Evolutionary conservation across 2,329 filamentous ascomycete genomes (phyloP), one percentile per base, ranked within the genome.

Genomic region (Clarireedia paspali): DNA sequence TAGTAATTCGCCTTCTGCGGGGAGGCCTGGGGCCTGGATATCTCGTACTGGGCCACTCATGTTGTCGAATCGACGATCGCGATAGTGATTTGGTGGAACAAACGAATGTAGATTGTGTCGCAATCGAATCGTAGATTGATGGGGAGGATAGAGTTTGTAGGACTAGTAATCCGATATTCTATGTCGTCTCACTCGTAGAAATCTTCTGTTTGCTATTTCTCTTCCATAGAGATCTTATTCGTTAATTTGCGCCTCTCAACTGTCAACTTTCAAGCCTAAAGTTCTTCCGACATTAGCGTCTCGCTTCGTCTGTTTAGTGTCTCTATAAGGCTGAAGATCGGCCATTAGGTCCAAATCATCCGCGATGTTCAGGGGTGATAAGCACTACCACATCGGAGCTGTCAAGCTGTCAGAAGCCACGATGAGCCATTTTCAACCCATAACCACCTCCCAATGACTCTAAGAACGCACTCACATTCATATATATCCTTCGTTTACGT

Each of bases 21-120:
- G 87, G 62, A 87, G 72, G 62, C 87, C 88, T 24, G 83, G 84
- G 63, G 78, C 75, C 51, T 78, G 75, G 60, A 85, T 81, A 6
- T 58, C 54, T 12, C 38, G 38, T 12, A 65, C 45, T 5, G 64
- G 60, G 17, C 63, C 60, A 4, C 54, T 54, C 62, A 63, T 65
- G 6, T 55, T 55, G 17, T 10, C 12, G 24, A 34, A 9, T 34
- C 12, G 30, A 34, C 10, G 30, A 34, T 34, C 30, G 30, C 10
- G 30, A 9, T 12, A 12, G 10, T 12, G 30, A 4, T 34, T 14
- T 34, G 9, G 30, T 34, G 30, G 9, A 34, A 34, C 30, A 34
- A 34, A 34, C 10, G 10, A 34, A 34, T 34, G 9, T 1, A 3
- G 4, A 34, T 34, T 30, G 27, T 7, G 7, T 30, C 27, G 27